phyloP scores from a whole-genome alignment of 257 asterid species.

The Nicotiana noctiflora region DNA sequence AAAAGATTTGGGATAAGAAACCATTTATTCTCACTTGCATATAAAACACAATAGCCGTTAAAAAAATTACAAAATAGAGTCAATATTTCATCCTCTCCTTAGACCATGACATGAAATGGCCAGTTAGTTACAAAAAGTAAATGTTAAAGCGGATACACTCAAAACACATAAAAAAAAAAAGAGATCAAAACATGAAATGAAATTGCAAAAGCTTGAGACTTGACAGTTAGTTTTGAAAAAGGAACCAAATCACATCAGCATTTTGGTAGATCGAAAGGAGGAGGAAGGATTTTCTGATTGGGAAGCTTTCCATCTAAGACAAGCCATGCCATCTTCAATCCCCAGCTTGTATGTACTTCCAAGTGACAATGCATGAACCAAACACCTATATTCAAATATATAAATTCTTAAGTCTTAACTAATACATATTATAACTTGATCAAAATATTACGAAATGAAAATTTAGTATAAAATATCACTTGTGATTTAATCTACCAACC shows the following conservation, averaged over 20 bases:
- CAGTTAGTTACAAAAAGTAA: not conserved
- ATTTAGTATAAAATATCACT: not conserved
- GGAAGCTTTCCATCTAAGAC: constrained; percentile 30
- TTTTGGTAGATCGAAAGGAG: constrained; percentile 27
- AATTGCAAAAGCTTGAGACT: not conserved
- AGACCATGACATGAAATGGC: not conserved
- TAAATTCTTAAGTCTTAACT: too few species aligned
- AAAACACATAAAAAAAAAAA: not conserved
- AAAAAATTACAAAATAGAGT: not conserved
- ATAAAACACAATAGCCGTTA: not conserved
- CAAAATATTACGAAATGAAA: not conserved
- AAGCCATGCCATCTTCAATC: constrained; percentile 30
- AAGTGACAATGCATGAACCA: constrained; percentile 31
- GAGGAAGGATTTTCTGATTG: constrained; percentile 24
- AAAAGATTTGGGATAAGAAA: not conserved
- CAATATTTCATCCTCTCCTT: not conserved
- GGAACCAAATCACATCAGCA: constrained; percentile 9
- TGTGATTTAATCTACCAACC: not conserved
- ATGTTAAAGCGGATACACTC: not conserved
- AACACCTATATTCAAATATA: constrained; percentile 5
- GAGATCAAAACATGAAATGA: not conserved
- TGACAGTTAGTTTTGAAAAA: not conserved
- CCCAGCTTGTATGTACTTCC: constrained; percentile 32
- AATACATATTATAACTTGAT: too few species aligned
- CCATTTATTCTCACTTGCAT: constrained; percentile 5